Percentiles rank a stretch among this genome's conserved stretches.
phyloP scores from a whole-genome alignment of 352 stramenopile species.

The Globisporangium rhizosaccharum region DNA sequence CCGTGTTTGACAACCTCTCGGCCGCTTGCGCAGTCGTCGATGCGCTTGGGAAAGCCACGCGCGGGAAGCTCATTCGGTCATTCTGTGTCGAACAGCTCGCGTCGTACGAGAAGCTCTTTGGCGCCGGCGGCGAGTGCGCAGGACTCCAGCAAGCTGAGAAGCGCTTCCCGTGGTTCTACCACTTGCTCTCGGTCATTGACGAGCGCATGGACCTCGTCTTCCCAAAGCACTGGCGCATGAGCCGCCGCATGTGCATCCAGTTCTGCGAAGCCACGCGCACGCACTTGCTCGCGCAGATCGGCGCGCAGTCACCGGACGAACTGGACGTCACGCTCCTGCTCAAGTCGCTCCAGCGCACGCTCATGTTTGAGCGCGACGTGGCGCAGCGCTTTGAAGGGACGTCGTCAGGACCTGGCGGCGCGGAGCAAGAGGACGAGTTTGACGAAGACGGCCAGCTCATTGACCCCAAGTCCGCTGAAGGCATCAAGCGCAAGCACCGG shows the following conservation, averaged over 20 bases:
- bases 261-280: conserved; percentile 89
- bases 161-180: conserved; percentile 80
- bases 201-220: conserved; percentile 92
- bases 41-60: conserved; percentile 57
- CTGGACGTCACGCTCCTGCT: conserved; percentile 71
- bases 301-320: conserved; percentile 58
- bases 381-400: conserved; percentile 64
- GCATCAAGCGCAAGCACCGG: conserved; percentile 69
- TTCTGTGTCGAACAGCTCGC: conserved; percentile 69
- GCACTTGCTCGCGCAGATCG: conserved; percentile 66
- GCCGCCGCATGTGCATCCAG: conserved; percentile 88
- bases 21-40: conserved; percentile 63
- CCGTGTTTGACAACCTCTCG: conserved; percentile 65
- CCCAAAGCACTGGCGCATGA: conserved; percentile 94
- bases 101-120: conserved; percentile 62
- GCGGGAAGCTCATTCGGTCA: conserved; percentile 62
- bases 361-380: conserved; percentile 79
- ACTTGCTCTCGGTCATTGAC: conserved; percentile 57
- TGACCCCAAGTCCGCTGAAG: conserved; percentile 64
- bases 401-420: conserved; percentile 17
- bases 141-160: conserved; percentile 61
- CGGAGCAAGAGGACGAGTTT: conserved; percentile 58
- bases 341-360: conserved; percentile 60
- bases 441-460: conserved; percentile 71
- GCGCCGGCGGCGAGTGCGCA: conserved; percentile 41